These are phyloP conservation scores for Apium graveolens DNA, from an alignment of 129 eudicot genomes.

Conservation along the genomic window DNA sequence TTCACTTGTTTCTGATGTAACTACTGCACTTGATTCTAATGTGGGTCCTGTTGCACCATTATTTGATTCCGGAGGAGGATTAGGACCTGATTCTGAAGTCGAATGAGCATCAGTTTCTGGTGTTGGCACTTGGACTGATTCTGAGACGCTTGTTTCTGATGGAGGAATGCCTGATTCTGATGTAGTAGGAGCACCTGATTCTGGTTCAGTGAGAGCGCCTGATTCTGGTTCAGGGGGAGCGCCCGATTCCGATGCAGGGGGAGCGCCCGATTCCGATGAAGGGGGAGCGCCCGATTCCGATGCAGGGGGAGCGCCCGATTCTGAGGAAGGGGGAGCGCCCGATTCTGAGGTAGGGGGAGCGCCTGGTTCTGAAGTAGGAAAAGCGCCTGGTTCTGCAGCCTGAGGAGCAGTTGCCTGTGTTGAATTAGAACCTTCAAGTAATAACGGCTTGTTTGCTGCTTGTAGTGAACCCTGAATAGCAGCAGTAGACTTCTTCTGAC, in stretches of 20 bases:
- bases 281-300: constrained; percentile 34
- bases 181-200: constrained; percentile 1
- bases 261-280: constrained; percentile 20
- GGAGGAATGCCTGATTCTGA: too few species aligned
- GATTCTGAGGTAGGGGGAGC: constrained; percentile 30
- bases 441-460: constrained; percentile 53
- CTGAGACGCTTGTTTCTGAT: constrained; percentile 21
- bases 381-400: constrained; percentile 9
- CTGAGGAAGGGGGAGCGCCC: background rate
- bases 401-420: constrained; percentile 28
- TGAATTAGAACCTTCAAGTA: constrained; percentile 50
- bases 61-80: constrained; percentile 17
- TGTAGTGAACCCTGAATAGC: constrained; percentile 39
- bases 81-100: constrained; percentile 17
- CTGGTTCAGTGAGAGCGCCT: constrained; percentile 19
- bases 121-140: constrained; percentile 3
- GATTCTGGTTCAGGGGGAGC: constrained; percentile 19
- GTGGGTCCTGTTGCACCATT: constrained; percentile 2
- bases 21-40: constrained; percentile 9
- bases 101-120: constrained; percentile 5
- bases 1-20: constrained; percentile 9
- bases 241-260: constrained; percentile 10
- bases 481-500: constrained; percentile 51
- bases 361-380: constrained; percentile 25
- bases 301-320: constrained; percentile 13